These are phyloP conservation scores for Penicillium coprophilum DNA, from an alignment of 495 filamentous ascomycete genomes.

Conservation along the genomic window DNA sequence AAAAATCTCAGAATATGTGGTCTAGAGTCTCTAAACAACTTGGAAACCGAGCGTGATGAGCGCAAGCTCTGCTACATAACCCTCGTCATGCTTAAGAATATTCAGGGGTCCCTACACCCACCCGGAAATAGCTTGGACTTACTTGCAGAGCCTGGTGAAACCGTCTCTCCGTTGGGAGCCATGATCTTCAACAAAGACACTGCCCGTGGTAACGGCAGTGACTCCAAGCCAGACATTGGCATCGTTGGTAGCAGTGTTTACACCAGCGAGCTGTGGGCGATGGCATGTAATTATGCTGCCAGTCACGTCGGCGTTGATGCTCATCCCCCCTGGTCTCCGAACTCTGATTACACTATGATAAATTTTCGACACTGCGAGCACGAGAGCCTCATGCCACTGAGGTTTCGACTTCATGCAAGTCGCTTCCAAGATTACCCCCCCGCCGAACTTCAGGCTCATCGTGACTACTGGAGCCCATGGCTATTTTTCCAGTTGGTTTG, in stretches of 20 bases:
- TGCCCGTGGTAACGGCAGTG: slow-evolving; percentile 1
- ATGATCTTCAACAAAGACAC: slow-evolving; percentile 6
- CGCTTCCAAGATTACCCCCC: slow-evolving; percentile 37
- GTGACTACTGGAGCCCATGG: slow-evolving; percentile 48
- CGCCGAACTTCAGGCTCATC: slow-evolving; percentile 33
- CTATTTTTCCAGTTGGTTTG: slow-evolving; percentile 44
- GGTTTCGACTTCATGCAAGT: slow-evolving; percentile 42
- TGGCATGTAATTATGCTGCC: slow-evolving; percentile 41
- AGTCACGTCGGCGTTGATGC: slow-evolving; percentile 27
- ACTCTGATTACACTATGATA: slow-evolving; percentile 43
- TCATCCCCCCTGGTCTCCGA: slow-evolving; percentile 44
- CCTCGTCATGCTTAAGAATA: slow-evolving; percentile 37
- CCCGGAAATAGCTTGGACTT: neutral
- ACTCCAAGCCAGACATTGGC: slow-evolving; percentile 35
- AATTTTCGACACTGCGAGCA: slow-evolving; percentile 44
- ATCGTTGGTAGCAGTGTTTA: slow-evolving; percentile 39
- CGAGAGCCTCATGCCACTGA: slow-evolving; percentile 44
- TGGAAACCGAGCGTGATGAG: slow-evolving; percentile 37
- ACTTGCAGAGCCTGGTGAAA: neutral
- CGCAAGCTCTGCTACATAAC: slow-evolving; percentile 39
- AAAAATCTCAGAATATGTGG: slow-evolving; percentile 29
- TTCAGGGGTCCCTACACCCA: slow-evolving; percentile 31
- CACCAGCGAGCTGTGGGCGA: slow-evolving; percentile 41
- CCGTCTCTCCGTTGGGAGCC: slow-evolving; percentile 2
- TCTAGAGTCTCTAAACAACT: slow-evolving; percentile 20